Conservation (phyloP, 306 rosid species). For the Cucumis hystrix region DNA sequence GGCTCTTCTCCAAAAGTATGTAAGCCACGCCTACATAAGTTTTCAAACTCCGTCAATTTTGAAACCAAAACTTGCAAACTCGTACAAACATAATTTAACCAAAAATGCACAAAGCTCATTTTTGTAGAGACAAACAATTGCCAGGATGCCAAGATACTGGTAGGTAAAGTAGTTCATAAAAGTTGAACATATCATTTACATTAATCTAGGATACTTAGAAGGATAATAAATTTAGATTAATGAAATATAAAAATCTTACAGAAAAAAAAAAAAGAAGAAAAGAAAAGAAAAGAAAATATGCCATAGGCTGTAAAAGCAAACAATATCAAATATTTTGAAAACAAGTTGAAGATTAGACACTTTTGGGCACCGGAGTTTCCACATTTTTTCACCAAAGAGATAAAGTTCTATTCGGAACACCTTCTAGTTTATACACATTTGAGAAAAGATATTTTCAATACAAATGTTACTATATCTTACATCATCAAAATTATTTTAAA, state of each 20-base stretch:
- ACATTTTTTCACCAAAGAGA: not conserved
- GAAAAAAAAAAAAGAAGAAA: not conserved
- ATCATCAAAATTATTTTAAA: not conserved
- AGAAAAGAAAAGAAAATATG: not conserved
- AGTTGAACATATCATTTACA: not conserved
- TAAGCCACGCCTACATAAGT: constrained; percentile 60
- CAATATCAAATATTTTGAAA: not conserved
- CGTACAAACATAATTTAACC: not conserved
- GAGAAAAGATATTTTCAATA: no score
- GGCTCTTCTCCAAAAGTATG: constrained; percentile 97
- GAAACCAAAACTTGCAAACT: not conserved
- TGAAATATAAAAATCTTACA: not conserved
- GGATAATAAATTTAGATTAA: not conserved
- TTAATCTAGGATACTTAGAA: not conserved
- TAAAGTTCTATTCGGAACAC: not conserved
- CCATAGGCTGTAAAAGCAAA: not conserved
- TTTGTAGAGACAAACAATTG: not conserved
- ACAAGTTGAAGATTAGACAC: not conserved
- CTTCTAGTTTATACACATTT: not conserved
- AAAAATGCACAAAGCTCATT: not conserved
- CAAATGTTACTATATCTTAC: not conserved
- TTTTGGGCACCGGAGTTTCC: not conserved
- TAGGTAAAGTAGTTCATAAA: not conserved
- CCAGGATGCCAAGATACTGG: not conserved
- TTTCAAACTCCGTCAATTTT: not conserved